Conservation (phyloP, 2,329 filamentous ascomycete genomes). For the Cytospora piceicola region DNA sequence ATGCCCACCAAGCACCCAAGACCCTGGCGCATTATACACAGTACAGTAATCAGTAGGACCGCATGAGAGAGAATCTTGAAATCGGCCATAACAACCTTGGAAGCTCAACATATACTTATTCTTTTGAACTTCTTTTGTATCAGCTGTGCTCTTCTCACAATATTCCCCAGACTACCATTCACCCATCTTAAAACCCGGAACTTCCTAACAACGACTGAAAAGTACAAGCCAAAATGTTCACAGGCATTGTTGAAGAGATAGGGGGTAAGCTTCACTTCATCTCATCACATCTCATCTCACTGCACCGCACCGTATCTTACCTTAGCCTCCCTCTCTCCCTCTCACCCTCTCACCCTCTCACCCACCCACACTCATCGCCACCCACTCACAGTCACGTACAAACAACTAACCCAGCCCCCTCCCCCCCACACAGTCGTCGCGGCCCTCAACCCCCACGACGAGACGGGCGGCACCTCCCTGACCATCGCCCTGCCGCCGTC, state of each 20-base stretch:
- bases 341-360: constrained; percentile 28
- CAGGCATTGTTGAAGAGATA: constrained; percentile 88
- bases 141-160: not conserved
- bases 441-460: constrained; percentile 77
- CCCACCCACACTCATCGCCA: constrained; percentile 31
- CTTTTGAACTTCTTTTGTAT: not conserved
- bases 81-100: not conserved
- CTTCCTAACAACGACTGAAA: not conserved
- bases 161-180: not conserved
- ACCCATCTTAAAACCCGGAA: not conserved
- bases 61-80: not conserved
- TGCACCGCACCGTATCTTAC: constrained; percentile 20
- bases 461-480: constrained; percentile 85
- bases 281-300: constrained; percentile 16
- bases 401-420: constrained; percentile 6
- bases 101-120: not conserved
- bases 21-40: not conserved
- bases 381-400: constrained; percentile 25
- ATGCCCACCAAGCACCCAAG: not conserved
- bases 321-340: constrained; percentile 34
- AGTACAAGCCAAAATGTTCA: constrained; percentile 73
- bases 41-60: not conserved
- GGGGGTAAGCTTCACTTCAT: constrained; percentile 68
- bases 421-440: constrained; percentile 75
- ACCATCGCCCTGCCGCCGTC: constrained; percentile 73